Base-by-base conservation (phyloP, 768 basidiomycete genomes). In the Rhizopogon vulgaris region DNA sequence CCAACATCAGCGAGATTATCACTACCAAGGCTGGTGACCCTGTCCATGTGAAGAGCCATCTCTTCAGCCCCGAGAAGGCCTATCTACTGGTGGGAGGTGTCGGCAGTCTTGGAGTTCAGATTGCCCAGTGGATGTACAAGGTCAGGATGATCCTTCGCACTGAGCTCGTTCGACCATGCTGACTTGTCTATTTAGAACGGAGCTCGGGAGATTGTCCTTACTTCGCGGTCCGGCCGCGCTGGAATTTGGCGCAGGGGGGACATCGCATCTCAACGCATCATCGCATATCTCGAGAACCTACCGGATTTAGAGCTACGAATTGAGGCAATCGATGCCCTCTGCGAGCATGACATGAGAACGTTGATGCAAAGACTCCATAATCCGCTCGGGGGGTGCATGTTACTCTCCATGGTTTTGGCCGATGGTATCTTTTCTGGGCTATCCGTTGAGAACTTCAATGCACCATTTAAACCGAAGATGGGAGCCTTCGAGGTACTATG, bases 91-190 rank as follows among this genome's bases (percentile, higher is more conserved):
- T 64, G 28, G 63, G 63, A 25, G 63, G 63, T 38, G 51, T 53
- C 38, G 58, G 63, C 39, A 60, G 57, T 18, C 52, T 64, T 43
- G 63, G 63, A 41, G 52, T 64, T 22, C 59, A 60, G 18, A 63
- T 70, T 14, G 58, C 68, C 4, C 58, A 66, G 25, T 70, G 69
- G 69, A 71, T 70, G 69, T 61, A 41, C 24, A 41, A 41, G 24
- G 40, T 41, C 7, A 15, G 40, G 0, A 41, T 15, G 2, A 7
- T 14, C 14, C 24, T 24, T 41, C 15, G 6, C 40, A 8, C 14
- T 28, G 28, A 2, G 28, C 8, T 28, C 9, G 28, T 6, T 41
- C 24, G 14, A 25, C 14, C 40, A 14, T 25, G 14, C 40, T 41
- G 12, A 41, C 2, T 7, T 12, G 22, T 15, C 12, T 6, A 15